phyloP scores from a whole-genome alignment of 768 basidiomycete species.

The Hirschioporus abietinus region DNA sequence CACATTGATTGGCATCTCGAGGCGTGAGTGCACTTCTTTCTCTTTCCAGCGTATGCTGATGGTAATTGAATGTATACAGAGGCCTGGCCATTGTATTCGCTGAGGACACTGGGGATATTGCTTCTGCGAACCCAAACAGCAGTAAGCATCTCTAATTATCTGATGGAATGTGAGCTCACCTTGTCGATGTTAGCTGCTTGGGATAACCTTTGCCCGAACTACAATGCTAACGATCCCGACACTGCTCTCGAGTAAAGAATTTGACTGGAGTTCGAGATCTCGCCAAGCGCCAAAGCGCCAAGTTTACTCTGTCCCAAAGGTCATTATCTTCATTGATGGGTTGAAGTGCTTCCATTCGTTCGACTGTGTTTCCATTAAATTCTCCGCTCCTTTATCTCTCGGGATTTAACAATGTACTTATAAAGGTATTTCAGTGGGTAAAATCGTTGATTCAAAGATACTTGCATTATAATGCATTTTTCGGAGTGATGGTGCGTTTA shows the following conservation, averaged over 20 bases:
- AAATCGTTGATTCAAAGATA: no score
- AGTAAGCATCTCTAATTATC: constrained; percentile 6
- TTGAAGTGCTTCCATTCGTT: no score
- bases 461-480: no score
- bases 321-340: neutral
- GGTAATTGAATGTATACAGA: constrained; percentile 12
- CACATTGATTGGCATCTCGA: constrained; percentile 44
- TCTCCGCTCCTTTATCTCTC: no score
- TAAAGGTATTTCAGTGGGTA: no score
- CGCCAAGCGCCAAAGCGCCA: neutral
- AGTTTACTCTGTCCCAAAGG: neutral
- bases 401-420: no score
- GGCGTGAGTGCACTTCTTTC: constrained; percentile 15
- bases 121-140: constrained; percentile 20
- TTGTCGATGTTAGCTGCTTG: neutral
- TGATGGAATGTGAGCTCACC: neutral
- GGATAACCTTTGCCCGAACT: constrained; percentile 2
- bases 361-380: no score
- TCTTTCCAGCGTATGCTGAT: constrained; percentile 27
- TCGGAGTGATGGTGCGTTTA: no score
- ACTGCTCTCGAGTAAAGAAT: neutral
- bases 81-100: constrained; percentile 39
- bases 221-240: constrained; percentile 1
- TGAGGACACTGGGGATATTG: constrained; percentile 25
- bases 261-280: neutral